Evolutionary conservation across 306 rosid species (phyloP).

Genomic region (Cucurbita argyrosperma): DNA sequence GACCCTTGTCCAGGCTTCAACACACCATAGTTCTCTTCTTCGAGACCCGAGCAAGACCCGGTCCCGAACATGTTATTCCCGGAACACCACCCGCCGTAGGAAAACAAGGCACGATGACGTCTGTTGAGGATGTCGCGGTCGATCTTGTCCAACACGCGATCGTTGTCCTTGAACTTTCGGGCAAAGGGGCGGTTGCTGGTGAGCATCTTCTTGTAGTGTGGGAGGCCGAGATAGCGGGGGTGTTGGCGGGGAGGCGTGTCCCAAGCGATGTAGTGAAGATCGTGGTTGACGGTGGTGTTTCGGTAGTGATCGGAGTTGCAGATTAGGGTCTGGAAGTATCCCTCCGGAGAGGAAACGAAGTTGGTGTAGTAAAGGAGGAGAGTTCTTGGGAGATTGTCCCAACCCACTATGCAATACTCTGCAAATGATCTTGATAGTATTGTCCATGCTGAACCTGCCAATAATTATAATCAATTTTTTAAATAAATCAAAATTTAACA

Average conservation of each 20-base stretch:
- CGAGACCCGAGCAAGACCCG: slow-evolving; percentile 29
- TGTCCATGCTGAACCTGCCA: slow-evolving; percentile 91
- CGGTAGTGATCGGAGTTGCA: slow-evolving; percentile 61
- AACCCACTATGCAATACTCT: slow-evolving; percentile 67
- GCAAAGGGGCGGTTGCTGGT: slow-evolving; percentile 71
- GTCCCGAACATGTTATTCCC: slow-evolving; percentile 10
- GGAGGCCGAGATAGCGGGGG: slow-evolving; percentile 57
- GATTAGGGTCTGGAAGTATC: slow-evolving; percentile 71
- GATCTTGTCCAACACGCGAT: slow-evolving; percentile 45
- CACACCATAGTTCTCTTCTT: slow-evolving; percentile 36
- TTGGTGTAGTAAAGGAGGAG: slow-evolving; percentile 88
- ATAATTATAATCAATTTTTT: background rate
- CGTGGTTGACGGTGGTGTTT: slow-evolving; percentile 73
- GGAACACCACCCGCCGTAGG: slow-evolving; percentile 71
- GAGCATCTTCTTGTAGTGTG: slow-evolving; percentile 43
- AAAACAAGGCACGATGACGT: slow-evolving; percentile 18
- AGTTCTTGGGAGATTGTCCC: slow-evolving; percentile 91
- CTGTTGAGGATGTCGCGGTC: slow-evolving; percentile 61
- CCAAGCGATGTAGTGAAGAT: slow-evolving; percentile 84
- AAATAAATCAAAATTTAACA: too few relatives aligned
- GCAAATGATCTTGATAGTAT: slow-evolving; percentile 73
- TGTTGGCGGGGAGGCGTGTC: slow-evolving; percentile 91
- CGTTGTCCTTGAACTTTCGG: slow-evolving; percentile 61
- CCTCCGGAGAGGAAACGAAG: slow-evolving; percentile 85
- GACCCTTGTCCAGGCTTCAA: slow-evolving; percentile 55